Conservation (phyloP, 352 stramenopile genomes). For the Blastocystis sp. region DNA sequence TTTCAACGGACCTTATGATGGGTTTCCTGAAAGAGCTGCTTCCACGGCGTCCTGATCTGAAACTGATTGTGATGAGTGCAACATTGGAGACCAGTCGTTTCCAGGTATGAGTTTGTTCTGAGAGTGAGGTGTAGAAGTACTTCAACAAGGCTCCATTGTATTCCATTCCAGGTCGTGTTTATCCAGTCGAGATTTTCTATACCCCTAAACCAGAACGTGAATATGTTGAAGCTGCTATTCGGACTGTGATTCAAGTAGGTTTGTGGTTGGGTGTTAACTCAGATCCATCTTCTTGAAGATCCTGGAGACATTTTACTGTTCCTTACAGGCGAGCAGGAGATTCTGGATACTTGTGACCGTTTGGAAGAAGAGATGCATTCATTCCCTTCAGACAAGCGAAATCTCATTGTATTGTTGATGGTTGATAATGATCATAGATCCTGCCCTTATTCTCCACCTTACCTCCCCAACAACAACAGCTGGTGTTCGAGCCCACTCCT, state of each 20-base stretch:
- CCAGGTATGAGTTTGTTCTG: slow-evolving; percentile 70
- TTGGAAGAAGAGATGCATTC: slow-evolving; percentile 77
- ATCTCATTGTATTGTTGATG: slow-evolving; percentile 78
- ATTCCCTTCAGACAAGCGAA: slow-evolving; percentile 74
- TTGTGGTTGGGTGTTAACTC: slow-evolving; percentile 72
- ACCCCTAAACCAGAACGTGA: slow-evolving; percentile 91
- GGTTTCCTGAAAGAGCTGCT: slow-evolving; percentile 95
- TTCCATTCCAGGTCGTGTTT: slow-evolving; percentile 92
- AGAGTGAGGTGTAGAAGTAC: slow-evolving; percentile 76
- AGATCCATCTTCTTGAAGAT: slow-evolving; percentile 95
- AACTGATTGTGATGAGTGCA: slow-evolving; percentile 96
- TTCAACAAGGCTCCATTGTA: slow-evolving; percentile 88
- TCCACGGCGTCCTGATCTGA: slow-evolving; percentile 86
- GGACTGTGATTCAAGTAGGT: slow-evolving; percentile 74
- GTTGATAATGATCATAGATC: not conserved
- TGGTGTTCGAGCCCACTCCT: slow-evolving; percentile 87
- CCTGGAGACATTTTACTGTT: slow-evolving; percentile 98
- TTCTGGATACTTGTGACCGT: slow-evolving; percentile 86
- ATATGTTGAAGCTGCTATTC: slow-evolving; percentile 88
- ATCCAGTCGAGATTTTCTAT: slow-evolving; percentile 96
- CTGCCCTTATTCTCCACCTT: slow-evolving; percentile 90
- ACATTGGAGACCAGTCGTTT: slow-evolving; percentile 98
- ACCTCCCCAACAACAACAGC: slow-evolving; percentile 82
- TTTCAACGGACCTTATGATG: slow-evolving; percentile 95
- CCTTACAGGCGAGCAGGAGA: slow-evolving; percentile 96